phyloP scores from a whole-genome alignment of 306 rosid genomes.

The Corylus heterophylla region DNA sequence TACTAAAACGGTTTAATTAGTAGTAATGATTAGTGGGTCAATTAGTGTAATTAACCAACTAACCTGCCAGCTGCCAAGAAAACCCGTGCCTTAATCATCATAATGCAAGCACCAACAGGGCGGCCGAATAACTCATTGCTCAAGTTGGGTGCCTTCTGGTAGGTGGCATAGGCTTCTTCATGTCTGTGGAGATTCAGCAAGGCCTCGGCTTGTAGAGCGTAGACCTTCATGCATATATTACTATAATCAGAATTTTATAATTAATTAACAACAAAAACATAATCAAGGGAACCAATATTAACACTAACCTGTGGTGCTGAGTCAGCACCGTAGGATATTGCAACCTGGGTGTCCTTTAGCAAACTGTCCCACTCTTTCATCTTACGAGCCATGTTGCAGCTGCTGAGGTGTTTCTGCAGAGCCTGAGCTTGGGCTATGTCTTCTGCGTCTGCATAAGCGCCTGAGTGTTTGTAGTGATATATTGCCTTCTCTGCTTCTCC shows the following conservation, averaged over 20 bases:
- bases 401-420: conserved; percentile 59
- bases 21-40: too few relatives aligned
- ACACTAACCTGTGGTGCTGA: conserved; percentile 74
- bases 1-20: too few relatives aligned
- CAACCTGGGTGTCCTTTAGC: conserved; percentile 64
- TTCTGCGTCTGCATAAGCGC: conserved; percentile 34
- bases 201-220: conserved; percentile 88
- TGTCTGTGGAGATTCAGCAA: conserved; percentile 66
- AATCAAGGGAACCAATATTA: background rate
- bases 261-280: too few relatives aligned
- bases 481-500: conserved; percentile 83
- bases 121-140: conserved; percentile 59
- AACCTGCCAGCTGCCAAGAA: conserved; percentile 88
- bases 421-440: conserved; percentile 51
- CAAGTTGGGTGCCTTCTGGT: conserved; percentile 61
- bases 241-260: background rate
- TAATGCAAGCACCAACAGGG: conserved; percentile 47
- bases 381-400: conserved; percentile 61
- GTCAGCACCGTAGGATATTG: conserved; percentile 68
- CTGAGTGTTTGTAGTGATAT: conserved; percentile 51
- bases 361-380: conserved; percentile 61
- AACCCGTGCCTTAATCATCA: conserved; percentile 65
- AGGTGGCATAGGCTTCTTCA: conserved; percentile 68
- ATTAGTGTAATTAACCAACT: conserved; percentile 4
- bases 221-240: conserved; percentile 41